Conservation (phyloP, 495 filamentous ascomycete species). For the Neurospora sp. region DNA sequence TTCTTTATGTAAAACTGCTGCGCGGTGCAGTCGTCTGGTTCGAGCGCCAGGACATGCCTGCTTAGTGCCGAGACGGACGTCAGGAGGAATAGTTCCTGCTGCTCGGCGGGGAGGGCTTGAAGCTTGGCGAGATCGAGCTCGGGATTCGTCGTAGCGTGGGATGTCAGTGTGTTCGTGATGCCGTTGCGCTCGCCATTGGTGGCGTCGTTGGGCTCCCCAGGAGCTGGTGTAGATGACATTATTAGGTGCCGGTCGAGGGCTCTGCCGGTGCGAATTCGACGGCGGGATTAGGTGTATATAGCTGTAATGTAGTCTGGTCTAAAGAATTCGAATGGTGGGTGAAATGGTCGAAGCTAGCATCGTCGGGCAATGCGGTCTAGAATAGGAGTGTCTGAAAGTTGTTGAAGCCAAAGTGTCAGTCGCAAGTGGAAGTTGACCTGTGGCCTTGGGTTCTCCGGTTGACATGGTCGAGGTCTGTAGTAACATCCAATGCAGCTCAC, state of each 20-base stretch:
- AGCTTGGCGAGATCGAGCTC: constrained; percentile 84
- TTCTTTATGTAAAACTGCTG: constrained; percentile 84
- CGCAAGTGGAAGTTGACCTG: neutral
- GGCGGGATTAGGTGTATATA: neutral
- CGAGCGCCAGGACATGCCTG: constrained; percentile 65
- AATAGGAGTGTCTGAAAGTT: neutral
- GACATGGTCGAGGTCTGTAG: neutral
- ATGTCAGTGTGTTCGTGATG: constrained; percentile 9
- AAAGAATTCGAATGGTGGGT: neutral
- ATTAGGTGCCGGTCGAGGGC: constrained; percentile 1
- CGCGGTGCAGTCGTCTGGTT: constrained; percentile 66
- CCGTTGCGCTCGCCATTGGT: constrained; percentile 14
- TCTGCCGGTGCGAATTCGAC: neutral
- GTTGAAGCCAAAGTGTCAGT: neutral
- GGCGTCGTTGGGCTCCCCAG: constrained; percentile 14
- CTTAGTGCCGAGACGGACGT: constrained; percentile 79
- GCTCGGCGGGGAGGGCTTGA: constrained; percentile 81
- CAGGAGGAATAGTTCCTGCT: constrained; percentile 88
- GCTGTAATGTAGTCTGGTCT: neutral
- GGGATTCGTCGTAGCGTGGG: constrained; percentile 33
- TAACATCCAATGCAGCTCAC: neutral
- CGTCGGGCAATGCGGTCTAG: neutral
- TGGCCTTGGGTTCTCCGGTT: neutral
- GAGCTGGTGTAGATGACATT: constrained; percentile 6
- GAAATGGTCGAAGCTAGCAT: neutral